Evolutionary conservation across 345 rosid genomes (phyloP), one percentile per base, ranked within the genome.

Genomic region (Isatis tinctoria): DNA sequence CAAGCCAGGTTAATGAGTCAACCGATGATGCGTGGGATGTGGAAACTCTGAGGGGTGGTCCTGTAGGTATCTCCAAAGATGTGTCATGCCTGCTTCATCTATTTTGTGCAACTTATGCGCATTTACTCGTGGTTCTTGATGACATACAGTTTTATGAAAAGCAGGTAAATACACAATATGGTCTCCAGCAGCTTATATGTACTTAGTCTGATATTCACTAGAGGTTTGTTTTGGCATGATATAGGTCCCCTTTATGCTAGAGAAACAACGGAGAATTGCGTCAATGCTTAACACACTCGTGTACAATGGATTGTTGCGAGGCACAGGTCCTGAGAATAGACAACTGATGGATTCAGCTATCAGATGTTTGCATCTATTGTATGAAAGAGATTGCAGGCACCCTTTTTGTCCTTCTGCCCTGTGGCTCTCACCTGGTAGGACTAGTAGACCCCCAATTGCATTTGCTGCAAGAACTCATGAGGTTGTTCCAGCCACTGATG

Each of bases 71-170:
- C 67, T 82, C 97, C 64, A 91, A 85, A 80, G 93, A 94, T 41
- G 63, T 82, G 71, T 78, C 85, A 52, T 91, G 87, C 74, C 80
- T 91, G 62, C 96, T 94, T 81, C 92, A 90, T 87, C 81, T 91
- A 68, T 94, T 91, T 82, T 91, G 92, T 82, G 92, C 95, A 26
- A 74, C 88, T 70, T 94, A 94, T 80, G 88, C 97, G 2, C 98
- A 94, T 80, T 78, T 94, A 80, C 90, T 94, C 45, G 81, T 94
- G 73, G 93, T 94, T 76, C 98, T 94, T 75, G 98, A 94, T 86
- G 98, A 94, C 90, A 85, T 91, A 68, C 97, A 94, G 78, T 94
- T 94, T 81, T 94, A 91, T 75, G 97, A 94, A 83, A 91, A 86
- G 78, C 98, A 94, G 97, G 98, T 90, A 87, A 74, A 45, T 48